phyloP scores from a whole-genome alignment of 495 filamentous ascomycete species.

The Glutinoglossum americanum region DNA sequence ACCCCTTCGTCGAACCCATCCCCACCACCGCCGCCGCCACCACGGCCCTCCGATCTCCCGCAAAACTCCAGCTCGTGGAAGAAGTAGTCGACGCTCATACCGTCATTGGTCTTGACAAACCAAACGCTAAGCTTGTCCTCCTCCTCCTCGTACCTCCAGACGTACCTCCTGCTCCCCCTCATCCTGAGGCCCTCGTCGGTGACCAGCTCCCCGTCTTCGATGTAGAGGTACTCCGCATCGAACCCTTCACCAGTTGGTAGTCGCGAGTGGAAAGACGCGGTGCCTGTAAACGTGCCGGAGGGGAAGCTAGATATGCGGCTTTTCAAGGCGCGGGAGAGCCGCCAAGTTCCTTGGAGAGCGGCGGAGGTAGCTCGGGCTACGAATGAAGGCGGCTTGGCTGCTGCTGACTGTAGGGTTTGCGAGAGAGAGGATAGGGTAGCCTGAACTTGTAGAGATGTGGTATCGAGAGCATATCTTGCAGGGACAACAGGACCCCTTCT shows the following conservation, averaged over 20 bases:
- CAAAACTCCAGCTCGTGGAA: constrained; percentile 12
- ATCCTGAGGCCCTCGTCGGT: constrained; percentile 8
- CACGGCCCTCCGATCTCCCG: not conserved
- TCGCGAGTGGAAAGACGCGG: constrained; percentile 8
- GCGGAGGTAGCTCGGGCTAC: constrained; percentile 2
- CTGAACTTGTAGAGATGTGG: not conserved
- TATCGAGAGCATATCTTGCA: not conserved
- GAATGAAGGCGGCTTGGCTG: not conserved
- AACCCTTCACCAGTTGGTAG: constrained; percentile 2
- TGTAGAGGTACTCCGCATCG: constrained; percentile 10
- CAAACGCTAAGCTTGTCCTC: constrained; percentile 11
- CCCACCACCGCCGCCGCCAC: not conserved
- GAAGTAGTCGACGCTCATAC: constrained; percentile 10
- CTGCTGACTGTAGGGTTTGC: not conserved
- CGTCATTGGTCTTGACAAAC: constrained; percentile 14
- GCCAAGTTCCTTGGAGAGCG: constrained; percentile 10
- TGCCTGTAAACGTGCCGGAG: constrained; percentile 10
- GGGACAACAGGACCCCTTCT: not conserved
- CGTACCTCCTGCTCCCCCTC: constrained; percentile 11
- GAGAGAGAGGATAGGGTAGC: not conserved
- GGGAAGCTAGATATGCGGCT: constrained; percentile 4
- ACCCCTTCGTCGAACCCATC: not conserved
- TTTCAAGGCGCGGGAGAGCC: constrained; percentile 5
- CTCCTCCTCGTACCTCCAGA: constrained; percentile 8
- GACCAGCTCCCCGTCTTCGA: constrained; percentile 10